A percentile compares a stretch with the other conserved stretches of the same genome.
Evolutionary conservation across 169 alveolate genomes (phyloP).

Genomic region (Eimeria nieschulzi): DNA sequence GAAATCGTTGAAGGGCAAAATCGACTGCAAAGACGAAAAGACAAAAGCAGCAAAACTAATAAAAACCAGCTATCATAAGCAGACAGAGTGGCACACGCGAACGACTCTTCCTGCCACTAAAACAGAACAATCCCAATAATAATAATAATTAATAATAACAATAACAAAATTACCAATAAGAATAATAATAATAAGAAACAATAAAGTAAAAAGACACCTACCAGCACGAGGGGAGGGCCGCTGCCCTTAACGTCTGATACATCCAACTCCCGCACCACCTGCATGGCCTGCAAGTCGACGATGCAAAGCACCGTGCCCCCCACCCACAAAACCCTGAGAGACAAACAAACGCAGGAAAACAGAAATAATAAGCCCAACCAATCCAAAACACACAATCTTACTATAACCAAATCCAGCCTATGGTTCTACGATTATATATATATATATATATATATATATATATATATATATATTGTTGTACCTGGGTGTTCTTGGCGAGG

Average conservation of each 20-base stretch:
- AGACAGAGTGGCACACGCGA: neutral
- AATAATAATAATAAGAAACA: no score
- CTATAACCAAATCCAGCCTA: conserved; percentile 86
- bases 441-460: neutral
- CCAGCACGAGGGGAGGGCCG: conserved; percentile 24
- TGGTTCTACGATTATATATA: neutral
- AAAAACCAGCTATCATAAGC: no score
- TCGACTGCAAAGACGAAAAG: neutral
- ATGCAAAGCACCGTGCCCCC: conserved; percentile 15
- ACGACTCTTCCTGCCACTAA: neutral
- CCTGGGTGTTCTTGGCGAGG: neutral
- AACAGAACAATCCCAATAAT: neutral
- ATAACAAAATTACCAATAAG: neutral
- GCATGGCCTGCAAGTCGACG: neutral
- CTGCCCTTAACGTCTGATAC: conserved; percentile 14
- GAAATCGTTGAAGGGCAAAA: conserved; percentile 14
- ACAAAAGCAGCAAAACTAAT: neutral
- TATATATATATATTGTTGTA: conserved; percentile 70
- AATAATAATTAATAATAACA: no score
- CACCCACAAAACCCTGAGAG: conserved; percentile 10
- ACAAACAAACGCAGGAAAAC: neutral
- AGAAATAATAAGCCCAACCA: neutral
- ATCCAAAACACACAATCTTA: neutral
- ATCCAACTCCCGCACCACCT: conserved; percentile 1
- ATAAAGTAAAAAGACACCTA: neutral